Evolutionary conservation across 148 eudicot species (phyloP), one percentile per base, ranked within the genome.

Genomic region (Pharnaceum exiguum): DNA sequence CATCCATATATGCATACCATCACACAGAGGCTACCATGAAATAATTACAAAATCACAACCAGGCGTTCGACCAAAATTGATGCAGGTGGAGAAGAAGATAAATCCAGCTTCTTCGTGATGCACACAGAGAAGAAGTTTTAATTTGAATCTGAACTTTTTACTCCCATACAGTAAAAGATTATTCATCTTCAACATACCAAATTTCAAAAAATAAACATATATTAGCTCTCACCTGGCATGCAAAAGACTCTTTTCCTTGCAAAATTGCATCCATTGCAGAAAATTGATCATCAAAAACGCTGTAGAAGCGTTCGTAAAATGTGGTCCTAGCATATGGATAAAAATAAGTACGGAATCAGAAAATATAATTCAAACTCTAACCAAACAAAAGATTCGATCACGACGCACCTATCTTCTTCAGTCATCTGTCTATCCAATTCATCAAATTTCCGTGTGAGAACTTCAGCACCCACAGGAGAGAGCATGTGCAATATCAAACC

Each of bases 381-480:
- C 21, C 36, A 42, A 22, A 30, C 25, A 36, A 17, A 5, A 6
- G 40, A 21, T 28, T 71, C 21, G 26, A 48, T 28, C 31, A 68
- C 26, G 13, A 52, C 60, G 46, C 62, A 80, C 89, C 87, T 59
- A 37, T 85, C 77, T 63, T 85, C 96, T 69, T 75, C 83, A n/a
- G 71, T 68, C 68, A 75, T 67, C 55, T 54, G 67, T 57, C 75
- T 80, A 77, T 86, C 96, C 71, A 85, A 76, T 73, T 83, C 85
- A 55, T 89, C 99, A 67, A 86, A 83, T 74, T 83, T 93, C 62
- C 84, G 64, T 36, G 97, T 87, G 57, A 94, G 89, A 53, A 86
- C 89, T 85, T 94, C 99, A 51, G 88, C 83, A 42, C 87, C 96
- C 45, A 88, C 79, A 24, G 95, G 95, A 6, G 97, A 86, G 51